Conservation (phyloP, 495 filamentous ascomycete genomes). For the Monascus purpureus region DNA sequence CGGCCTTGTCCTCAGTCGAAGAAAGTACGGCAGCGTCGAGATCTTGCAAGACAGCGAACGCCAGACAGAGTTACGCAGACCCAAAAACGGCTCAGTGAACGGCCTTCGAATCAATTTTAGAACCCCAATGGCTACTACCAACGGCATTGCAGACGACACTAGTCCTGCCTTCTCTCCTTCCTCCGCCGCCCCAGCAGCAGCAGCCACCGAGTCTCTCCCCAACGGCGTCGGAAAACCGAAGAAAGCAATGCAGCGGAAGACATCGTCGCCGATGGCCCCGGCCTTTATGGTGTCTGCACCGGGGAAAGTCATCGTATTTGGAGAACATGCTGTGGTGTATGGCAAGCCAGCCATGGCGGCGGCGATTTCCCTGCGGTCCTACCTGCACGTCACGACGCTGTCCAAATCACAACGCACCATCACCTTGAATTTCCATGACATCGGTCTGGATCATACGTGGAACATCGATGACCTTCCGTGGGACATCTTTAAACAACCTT, state of each 20-base stretch:
- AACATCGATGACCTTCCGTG: constrained; percentile 82
- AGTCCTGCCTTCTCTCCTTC: constrained; percentile 8
- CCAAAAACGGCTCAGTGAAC: constrained; percentile 3
- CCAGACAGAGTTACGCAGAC: not conserved
- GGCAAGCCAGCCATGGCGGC: constrained; percentile 94
- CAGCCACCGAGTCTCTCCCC: constrained; percentile 10
- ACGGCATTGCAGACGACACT: constrained; percentile 5
- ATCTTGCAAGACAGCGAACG: constrained; percentile 1
- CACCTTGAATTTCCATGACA: constrained; percentile 76
- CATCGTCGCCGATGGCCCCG: constrained; percentile 49
- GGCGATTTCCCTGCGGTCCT: constrained; percentile 85
- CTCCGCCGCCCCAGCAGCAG: constrained; percentile 12
- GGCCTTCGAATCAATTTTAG: constrained; percentile 6
- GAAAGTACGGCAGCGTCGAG: constrained; percentile 11
- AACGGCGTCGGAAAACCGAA: constrained; percentile 6
- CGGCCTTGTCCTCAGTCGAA: constrained; percentile 8
- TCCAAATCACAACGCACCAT: constrained; percentile 76
- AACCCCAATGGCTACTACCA: constrained; percentile 1
- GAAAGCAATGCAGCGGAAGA: constrained; percentile 24
- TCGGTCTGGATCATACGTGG: constrained; percentile 78
- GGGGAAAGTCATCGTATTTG: constrained; percentile 93
- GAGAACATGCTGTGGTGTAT: constrained; percentile 92
- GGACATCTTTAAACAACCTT: constrained; percentile 58
- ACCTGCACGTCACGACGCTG: constrained; percentile 82
- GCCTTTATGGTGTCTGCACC: constrained; percentile 96